phyloP scores from a whole-genome alignment of 805 yeast genomes.

The Blastobotrys mokoenaii region DNA sequence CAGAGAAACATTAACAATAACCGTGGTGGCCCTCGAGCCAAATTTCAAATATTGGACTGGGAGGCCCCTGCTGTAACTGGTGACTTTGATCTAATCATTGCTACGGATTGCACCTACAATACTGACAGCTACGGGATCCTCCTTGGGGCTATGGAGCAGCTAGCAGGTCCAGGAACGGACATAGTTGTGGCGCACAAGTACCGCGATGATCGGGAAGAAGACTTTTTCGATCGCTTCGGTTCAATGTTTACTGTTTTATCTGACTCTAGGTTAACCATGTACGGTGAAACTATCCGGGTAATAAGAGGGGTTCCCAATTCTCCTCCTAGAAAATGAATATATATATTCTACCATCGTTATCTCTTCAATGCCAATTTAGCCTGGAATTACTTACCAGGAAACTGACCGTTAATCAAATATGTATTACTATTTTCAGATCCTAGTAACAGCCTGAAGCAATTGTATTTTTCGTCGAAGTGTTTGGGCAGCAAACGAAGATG shows the following conservation, averaged over 20 bases:
- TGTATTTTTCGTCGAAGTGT: too few species aligned
- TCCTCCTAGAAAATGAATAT: too few species aligned
- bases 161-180: constrained; percentile 12
- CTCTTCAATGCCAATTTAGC: too few species aligned
- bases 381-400: too few species aligned
- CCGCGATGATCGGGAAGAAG: constrained; percentile 18
- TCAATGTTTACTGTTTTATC: neutral
- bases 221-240: constrained; percentile 14
- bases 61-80: constrained; percentile 24
- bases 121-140: constrained; percentile 32
- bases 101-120: constrained; percentile 38
- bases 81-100: constrained; percentile 32
- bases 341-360: too few species aligned
- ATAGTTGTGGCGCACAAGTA: constrained; percentile 29
- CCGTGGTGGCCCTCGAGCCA: constrained; percentile 7
- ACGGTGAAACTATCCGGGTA: constrained; percentile 1
- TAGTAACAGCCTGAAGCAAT: too few species aligned
- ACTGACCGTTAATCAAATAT: too few species aligned
- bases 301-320: neutral
- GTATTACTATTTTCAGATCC: too few species aligned
- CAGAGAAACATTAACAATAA: constrained; percentile 26
- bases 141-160: constrained; percentile 22
- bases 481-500: too few species aligned
- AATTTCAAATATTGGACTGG: constrained; percentile 33
- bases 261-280: neutral